Evolutionary conservation across 805 yeast species (phyloP).

Genomic region (Debaryomyces maramus): DNA sequence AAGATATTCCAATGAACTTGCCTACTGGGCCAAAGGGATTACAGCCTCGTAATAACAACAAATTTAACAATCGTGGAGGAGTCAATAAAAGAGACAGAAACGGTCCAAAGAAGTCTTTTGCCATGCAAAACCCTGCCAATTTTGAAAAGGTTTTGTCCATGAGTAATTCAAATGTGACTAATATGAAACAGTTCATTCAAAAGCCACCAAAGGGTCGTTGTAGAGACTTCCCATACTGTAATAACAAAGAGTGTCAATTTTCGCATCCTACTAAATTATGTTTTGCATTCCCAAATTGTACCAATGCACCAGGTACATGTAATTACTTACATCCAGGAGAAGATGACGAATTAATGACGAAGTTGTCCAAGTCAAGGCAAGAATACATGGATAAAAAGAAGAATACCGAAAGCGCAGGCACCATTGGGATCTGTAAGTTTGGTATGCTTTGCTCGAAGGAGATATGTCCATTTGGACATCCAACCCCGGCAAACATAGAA

Average conservation of each 20-base stretch:
- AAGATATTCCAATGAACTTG: slow-evolving; percentile 1
- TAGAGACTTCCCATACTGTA: slow-evolving; percentile 69
- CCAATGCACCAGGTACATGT: slow-evolving; percentile 80
- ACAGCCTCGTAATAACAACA: slow-evolving; percentile 1
- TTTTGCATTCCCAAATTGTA: slow-evolving; percentile 73
- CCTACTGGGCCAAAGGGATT: slow-evolving; percentile 8
- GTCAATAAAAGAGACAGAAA: slow-evolving; percentile 21
- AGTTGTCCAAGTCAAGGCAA: slow-evolving; percentile 61
- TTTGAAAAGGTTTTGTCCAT: slow-evolving; percentile 43
- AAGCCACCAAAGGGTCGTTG: slow-evolving; percentile 65
- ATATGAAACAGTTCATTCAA: slow-evolving; percentile 36
- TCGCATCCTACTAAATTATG: slow-evolving; percentile 82
- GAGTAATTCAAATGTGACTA: slow-evolving; percentile 26
- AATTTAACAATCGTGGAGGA: slow-evolving; percentile 19
- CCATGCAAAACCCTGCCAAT: slow-evolving; percentile 40
- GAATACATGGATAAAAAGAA: slow-evolving; percentile 47
- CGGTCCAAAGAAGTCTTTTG: slow-evolving; percentile 28
- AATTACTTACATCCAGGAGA: slow-evolving; percentile 81
- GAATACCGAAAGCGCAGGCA: slow-evolving; percentile 35
- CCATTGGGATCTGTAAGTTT: slow-evolving; percentile 70
- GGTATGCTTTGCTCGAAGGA: slow-evolving; percentile 75
- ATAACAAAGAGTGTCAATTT: slow-evolving; percentile 64
- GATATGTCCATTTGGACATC: slow-evolving; percentile 86
- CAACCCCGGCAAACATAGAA: slow-evolving; percentile 78
- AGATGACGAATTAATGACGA: slow-evolving; percentile 71